A percentile compares a stretch with the other conserved stretches of the same genome.
Evolutionary conservation across 2,329 filamentous ascomycete species (phyloP).

Genomic region (Sclerotinia minor): DNA sequence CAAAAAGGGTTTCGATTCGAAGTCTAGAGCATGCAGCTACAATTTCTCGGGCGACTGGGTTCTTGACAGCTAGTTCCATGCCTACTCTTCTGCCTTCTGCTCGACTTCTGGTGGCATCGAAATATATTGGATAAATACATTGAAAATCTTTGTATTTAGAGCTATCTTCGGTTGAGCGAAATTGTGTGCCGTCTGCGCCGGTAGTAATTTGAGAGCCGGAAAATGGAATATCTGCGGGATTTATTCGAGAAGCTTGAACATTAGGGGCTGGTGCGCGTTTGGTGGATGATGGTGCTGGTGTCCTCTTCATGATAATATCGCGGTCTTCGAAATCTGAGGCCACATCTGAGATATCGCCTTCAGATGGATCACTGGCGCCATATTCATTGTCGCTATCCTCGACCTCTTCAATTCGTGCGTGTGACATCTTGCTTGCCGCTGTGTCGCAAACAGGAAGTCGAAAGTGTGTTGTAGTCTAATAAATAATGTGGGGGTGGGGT

Average conservation of each 20-base stretch:
- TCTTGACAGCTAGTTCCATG: conserved; percentile 69
- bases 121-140: conserved; percentile 94
- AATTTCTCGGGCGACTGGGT: conserved; percentile 87
- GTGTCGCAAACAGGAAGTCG: conserved; percentile 14
- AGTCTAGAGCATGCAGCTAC: conserved; percentile 78
- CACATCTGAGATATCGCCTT: conserved; percentile 74
- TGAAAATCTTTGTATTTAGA: conserved; percentile 72
- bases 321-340: conserved; percentile 56
- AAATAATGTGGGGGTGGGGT: conserved; percentile 22
- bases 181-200: conserved; percentile 42
- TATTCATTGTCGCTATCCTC: conserved; percentile 64
- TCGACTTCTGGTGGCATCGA: conserved; percentile 73
- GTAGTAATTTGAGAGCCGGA: conserved; percentile 44
- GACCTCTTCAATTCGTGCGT: conserved; percentile 90
- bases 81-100: conserved; percentile 80
- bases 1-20: conserved; percentile 73
- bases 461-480: conserved; percentile 2
- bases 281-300: conserved; percentile 22
- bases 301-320: conserved; percentile 38
- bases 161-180: conserved; percentile 49
- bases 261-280: conserved; percentile 39
- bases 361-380: conserved; percentile 72
- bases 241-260: conserved; percentile 43
- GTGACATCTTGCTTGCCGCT: conserved; percentile 61
- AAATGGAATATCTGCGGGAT: conserved; percentile 45